Conservation (phyloP, 2,329 filamentous ascomycete species). For the Pestalotiopsis sp. region DNA sequence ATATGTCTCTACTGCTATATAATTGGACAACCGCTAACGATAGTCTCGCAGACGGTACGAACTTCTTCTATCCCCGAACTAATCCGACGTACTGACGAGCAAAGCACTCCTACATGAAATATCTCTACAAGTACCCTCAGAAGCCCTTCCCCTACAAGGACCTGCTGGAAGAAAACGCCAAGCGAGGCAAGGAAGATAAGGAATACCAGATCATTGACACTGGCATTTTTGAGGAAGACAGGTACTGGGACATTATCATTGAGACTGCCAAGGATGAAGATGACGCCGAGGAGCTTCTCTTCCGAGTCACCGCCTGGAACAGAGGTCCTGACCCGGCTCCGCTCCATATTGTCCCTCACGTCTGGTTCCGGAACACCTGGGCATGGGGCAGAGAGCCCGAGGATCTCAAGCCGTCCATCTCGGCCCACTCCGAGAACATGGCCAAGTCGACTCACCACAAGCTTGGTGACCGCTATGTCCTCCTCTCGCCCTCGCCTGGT, state of each 20-base stretch:
- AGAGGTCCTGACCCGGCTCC: conserved; percentile 88
- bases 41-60: conserved; percentile 46
- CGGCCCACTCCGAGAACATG: conserved; percentile 65
- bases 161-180: conserved; percentile 81
- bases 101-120: conserved; percentile 98
- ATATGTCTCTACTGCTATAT: conserved; percentile 29
- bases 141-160: conserved; percentile 90
- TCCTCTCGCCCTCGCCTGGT: conserved; percentile 88
- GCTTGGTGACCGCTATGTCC: conserved; percentile 80
- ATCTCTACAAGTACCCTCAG: conserved; percentile 96
- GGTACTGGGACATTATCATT: conserved; percentile 97
- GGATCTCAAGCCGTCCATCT: conserved; percentile 80
- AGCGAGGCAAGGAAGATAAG: conserved; percentile 72
- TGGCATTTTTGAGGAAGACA: conserved; percentile 82
- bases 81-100: conserved; percentile 18
- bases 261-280: conserved; percentile 95
- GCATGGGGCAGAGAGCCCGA: conserved; percentile 81
- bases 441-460: conserved; percentile 79
- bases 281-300: conserved; percentile 87
- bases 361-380: conserved; percentile 99
- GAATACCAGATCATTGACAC: conserved; percentile 95
- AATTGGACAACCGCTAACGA: conserved; percentile 27
- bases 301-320: conserved; percentile 96
- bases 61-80: conserved; percentile 10
- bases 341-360: conserved; percentile 89